Evolutionary conservation across 345 rosid species (phyloP), one percentile per base, ranked within the genome.

Genomic region (Adansonia digitata): DNA sequence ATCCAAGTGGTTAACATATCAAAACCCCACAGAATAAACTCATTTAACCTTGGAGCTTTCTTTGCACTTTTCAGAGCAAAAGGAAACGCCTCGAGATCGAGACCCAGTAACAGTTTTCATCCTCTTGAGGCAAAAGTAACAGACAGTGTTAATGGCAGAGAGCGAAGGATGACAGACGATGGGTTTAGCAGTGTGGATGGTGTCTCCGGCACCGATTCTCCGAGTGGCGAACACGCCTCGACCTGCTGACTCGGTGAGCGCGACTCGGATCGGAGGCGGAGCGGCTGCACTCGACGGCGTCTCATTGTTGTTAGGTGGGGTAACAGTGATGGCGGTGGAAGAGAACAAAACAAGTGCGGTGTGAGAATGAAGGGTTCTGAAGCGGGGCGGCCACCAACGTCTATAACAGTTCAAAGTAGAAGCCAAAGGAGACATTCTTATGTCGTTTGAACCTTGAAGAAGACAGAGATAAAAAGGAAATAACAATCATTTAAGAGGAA

Each of bases 221-320:
- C 94, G 86, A 2, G 87, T 89, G 8, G 98, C 89, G 84, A 90
- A 94, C 64, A 94, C 94, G 75, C 91, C 98, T 0, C 98, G 88
- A 69, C 96, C 97, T 2, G 93, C 94, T 60, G 91, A 83, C 82
- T 77, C 90, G 1, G 97, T 94, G 71, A 94, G 79, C 29, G 77
- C 81, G 26, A 92, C 94, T 17, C 84, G 85, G 15, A 94, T 89
- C 29, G 94, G 96, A 60, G 94, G 97, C 67, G 90, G 93, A 3
- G 51, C 78, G 20, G 77, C 76, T 24, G 72, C 80, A 48, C 18
- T 45, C 34, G 40, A 83, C 22, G 56, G 81, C 43, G 69, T 71
- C 53, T 61, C 77, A 46, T 55, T 48, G 42, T 76, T 79, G 40
- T 18, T 69, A 68, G 37, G 31, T 12, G 69, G 37, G 71, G 53